These are phyloP conservation scores for Vicia faba DNA, from an alignment of 306 rosid species.

Conservation along the genomic window DNA sequence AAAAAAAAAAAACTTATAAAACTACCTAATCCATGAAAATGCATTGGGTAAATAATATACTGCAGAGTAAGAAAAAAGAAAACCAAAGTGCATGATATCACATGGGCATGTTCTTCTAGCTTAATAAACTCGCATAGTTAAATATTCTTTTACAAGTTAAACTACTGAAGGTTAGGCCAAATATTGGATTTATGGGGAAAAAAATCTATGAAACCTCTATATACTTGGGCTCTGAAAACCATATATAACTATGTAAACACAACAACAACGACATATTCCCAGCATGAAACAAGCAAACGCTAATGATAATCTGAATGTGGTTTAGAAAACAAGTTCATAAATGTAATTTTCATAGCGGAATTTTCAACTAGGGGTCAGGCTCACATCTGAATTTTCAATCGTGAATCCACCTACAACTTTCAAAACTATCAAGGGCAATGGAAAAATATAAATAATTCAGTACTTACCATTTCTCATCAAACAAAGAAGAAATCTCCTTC, in stretches of 20 bases:
- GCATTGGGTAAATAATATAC: conserved; percentile 7
- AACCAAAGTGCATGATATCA: neutral
- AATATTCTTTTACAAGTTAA: conserved; percentile 6
- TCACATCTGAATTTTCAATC: conserved; percentile 10
- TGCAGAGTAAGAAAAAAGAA: conserved; percentile 17
- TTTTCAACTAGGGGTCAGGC: conserved; percentile 6
- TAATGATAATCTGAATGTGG: conserved; percentile 19
- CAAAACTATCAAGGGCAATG: conserved; percentile 20
- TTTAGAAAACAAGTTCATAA: conserved; percentile 10
- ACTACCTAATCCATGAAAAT: conserved; percentile 19
- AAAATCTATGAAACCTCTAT: neutral
- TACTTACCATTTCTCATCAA: conserved; percentile 83
- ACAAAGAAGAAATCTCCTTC: conserved; percentile 75
- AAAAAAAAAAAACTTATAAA: conserved; percentile 6
- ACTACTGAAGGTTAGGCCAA: neutral
- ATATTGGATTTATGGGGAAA: neutral
- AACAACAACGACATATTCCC: no score
- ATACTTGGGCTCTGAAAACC: conserved; percentile 16
- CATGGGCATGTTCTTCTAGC: conserved; percentile 23
- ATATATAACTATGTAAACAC: no score
- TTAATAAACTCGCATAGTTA: conserved; percentile 1
- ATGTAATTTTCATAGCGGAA: conserved; percentile 24
- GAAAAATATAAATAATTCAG: conserved; percentile 20
- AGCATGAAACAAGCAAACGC: conserved; percentile 21
- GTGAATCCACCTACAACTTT: conserved; percentile 11